Evolutionary conservation across 2,329 filamentous ascomycete species (phyloP).

Genomic region (Sordariomycetes sp.): DNA sequence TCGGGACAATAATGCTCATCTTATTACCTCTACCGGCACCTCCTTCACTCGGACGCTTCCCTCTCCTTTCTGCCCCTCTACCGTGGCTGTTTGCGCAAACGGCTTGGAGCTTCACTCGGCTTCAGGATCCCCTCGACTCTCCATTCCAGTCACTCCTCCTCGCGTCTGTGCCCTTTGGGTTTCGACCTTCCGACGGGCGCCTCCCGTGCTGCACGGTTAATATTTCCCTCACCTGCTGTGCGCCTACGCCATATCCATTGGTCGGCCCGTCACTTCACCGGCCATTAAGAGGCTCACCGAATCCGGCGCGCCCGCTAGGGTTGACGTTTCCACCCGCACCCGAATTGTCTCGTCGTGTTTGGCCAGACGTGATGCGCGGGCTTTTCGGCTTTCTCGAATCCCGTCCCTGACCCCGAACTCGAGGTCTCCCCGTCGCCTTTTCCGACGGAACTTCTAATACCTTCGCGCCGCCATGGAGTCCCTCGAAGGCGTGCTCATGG

Average conservation of each 20-base stretch:
- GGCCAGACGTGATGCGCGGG: not conserved
- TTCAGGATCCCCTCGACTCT: not conserved
- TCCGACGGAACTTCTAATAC: not conserved
- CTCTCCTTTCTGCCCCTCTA: not conserved
- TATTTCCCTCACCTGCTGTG: not conserved
- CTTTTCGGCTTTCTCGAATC: not conserved
- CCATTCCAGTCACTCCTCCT: not conserved
- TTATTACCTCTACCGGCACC: not conserved
- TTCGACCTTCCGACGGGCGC: not conserved
- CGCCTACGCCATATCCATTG: not conserved
- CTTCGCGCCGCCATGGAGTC: slow-evolving; percentile 13
- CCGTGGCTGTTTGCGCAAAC: not conserved
- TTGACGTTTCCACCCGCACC: not conserved
- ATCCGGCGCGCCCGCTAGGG: not conserved
- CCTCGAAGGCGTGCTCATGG: slow-evolving; percentile 34
- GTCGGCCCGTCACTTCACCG: not conserved
- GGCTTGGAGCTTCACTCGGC: not conserved
- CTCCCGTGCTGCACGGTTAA: not conserved
- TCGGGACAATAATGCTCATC: not conserved
- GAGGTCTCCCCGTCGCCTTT: not conserved
- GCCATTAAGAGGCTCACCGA: not conserved
- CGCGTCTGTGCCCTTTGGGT: not conserved
- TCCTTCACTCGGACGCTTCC: not conserved
- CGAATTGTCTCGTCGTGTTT: not conserved
- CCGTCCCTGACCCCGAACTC: not conserved